Percentiles rank a stretch among this genome's conserved stretches.
These are phyloP conservation scores for Mycena maculata DNA, from an alignment of 768 basidiomycete genomes.

Conservation along the genomic window DNA sequence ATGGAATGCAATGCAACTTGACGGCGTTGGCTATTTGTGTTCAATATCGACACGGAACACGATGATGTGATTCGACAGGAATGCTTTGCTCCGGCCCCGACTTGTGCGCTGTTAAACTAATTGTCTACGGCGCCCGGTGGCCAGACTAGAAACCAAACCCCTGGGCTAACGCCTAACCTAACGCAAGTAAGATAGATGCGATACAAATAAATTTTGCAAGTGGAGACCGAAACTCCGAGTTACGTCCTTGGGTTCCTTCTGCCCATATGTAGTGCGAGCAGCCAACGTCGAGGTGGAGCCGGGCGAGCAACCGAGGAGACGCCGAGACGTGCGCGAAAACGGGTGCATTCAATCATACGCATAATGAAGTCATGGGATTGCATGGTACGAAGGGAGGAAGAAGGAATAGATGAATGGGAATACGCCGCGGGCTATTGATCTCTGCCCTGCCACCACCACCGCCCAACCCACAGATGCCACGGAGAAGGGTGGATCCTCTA, in stretches of 20 bases:
- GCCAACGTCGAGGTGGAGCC: conserved; percentile 14
- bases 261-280: too few relatives aligned
- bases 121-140: too few relatives aligned
- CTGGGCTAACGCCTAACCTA: too few relatives aligned
- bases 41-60: too few relatives aligned
- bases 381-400: too few relatives aligned
- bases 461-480: conserved; percentile 37
- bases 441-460: conserved; percentile 36
- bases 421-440: conserved; percentile 14
- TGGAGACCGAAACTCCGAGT: conserved; percentile 19
- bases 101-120: too few relatives aligned
- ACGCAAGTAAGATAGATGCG: conserved; percentile 19
- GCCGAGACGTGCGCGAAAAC: conserved; percentile 19
- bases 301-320: conserved; percentile 21
- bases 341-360: conserved; percentile 28
- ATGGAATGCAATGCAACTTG: conserved; percentile 17
- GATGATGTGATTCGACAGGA: too few relatives aligned
- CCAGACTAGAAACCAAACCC: too few relatives aligned
- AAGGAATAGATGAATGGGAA: too few relatives aligned
- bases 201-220: neutral
- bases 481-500: conserved; percentile 59
- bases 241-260: conserved; percentile 29
- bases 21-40: conserved; percentile 1
- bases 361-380: conserved; percentile 34
- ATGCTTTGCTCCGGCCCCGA: too few relatives aligned